Conservation (phyloP, 148 eudicot genomes). For the Cornus kousa region DNA sequence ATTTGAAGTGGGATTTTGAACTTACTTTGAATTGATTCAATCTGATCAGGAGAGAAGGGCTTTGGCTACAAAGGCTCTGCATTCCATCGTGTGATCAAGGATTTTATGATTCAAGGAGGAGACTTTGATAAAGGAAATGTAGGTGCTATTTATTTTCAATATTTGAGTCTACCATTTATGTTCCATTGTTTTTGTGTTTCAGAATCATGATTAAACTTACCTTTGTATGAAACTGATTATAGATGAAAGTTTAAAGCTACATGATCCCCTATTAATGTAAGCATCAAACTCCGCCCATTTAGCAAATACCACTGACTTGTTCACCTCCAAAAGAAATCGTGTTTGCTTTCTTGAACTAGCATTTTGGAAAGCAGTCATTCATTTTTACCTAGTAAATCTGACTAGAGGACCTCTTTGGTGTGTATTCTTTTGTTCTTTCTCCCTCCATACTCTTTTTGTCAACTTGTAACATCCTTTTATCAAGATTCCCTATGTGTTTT, state of each 20-base stretch:
- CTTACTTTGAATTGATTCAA: conserved; percentile 10
- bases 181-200: background rate
- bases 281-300: background rate
- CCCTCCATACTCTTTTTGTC: background rate
- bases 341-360: background rate
- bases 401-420: background rate
- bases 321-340: background rate
- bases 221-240: background rate
- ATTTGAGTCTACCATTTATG: background rate
- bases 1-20: background rate
- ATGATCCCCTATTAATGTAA: background rate
- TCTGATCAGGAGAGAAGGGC: conserved; percentile 78
- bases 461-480: background rate
- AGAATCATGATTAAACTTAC: background rate
- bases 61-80: conserved; percentile 88
- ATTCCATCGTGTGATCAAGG: conserved; percentile 95
- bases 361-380: background rate
- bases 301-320: background rate
- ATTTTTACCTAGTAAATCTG: background rate
- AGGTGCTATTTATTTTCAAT: conserved; percentile 21
- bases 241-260: background rate
- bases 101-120: conserved; percentile 99
- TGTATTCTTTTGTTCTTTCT: background rate
- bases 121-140: conserved; percentile 98
- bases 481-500: background rate